Base-by-base conservation (phyloP, 1,139 yeast genomes). In the Pichia sp. region DNA sequence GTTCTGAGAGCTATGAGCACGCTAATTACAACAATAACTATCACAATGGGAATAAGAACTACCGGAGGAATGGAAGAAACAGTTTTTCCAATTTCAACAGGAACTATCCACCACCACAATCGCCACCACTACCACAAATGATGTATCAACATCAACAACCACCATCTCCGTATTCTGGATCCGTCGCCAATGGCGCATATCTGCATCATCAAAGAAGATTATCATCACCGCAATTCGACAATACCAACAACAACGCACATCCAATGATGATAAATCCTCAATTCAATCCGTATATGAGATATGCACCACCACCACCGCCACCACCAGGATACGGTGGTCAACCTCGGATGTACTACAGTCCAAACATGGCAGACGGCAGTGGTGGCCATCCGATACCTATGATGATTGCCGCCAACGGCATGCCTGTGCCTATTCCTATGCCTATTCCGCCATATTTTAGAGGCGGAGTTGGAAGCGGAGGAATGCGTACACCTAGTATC, bases 261-360 rank as follows among this genome's bases (percentile, higher is more conserved):
- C 33, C 40, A 14, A 19, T 24, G 11, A 10, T 27, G 9, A 15
- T 30, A 8, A 39, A 39, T 39, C 17, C 36, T 5, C 17, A 12
- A 18, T 39, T 31, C n/a, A 31, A 31, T 39, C 42, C 42, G 5
- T 39, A 39, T 20, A 30, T 39, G 35, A 14, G 24, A 3, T 31
- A 39, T 32, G 31, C 32, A 7, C 33, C 27, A 27, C 18, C 6
- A n/a, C 35, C 42, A 15, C 18, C 15, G 6, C 19, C 4, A 21
- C 42, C 22, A 18, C 30, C 27, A 24, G 15, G 12, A n/a, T 20
- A 19, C 20, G 32, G 4, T 15, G 28, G 27, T 31, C 33, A 37
- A 4, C 33, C 28, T 12, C 7, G 31, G 14, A 28, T 28, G 10
- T 24, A 8, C 10, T 24, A 24, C 10, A 24, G 10, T 24, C 9